These are phyloP conservation scores for Lenwebbia sp. DNA, from an alignment of 345 rosid species.

Conservation along the genomic window DNA sequence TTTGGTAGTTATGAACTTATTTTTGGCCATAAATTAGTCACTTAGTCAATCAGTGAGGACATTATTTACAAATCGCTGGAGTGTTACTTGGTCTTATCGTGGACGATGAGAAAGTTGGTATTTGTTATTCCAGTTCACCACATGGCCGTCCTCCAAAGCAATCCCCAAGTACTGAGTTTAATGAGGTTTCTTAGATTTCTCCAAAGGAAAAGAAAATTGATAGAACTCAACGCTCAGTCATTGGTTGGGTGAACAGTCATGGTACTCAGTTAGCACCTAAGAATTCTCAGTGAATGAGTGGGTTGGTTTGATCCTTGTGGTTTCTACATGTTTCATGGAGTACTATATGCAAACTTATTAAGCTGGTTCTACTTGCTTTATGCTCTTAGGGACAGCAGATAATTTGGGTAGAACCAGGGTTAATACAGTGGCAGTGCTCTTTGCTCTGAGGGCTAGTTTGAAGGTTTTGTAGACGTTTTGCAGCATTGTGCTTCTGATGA, in stretches of 20 bases:
- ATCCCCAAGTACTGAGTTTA: neutral
- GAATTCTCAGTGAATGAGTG: neutral
- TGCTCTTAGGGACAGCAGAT: neutral
- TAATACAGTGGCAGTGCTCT: neutral
- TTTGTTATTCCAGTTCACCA: neutral
- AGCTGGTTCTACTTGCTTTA: neutral
- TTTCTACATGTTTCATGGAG: neutral
- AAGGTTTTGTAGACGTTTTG: neutral
- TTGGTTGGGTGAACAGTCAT: neutral
- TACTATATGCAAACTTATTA: neutral
- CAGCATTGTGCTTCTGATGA: neutral
- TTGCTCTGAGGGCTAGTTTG: neutral
- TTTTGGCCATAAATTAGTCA: neutral
- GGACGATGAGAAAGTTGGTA: neutral
- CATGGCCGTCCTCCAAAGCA: neutral
- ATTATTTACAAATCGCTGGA: neutral
- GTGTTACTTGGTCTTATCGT: neutral
- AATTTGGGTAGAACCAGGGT: neutral
- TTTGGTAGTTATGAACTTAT: neutral
- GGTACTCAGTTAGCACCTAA: neutral
- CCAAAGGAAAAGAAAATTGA: neutral
- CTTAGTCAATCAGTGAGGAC: neutral
- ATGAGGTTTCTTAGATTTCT: neutral
- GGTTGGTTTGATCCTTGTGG: neutral
- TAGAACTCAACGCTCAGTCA: neutral